Base-by-base conservation (phyloP, 345 rosid genomes). In the Hibiscus tridactylites region DNA sequence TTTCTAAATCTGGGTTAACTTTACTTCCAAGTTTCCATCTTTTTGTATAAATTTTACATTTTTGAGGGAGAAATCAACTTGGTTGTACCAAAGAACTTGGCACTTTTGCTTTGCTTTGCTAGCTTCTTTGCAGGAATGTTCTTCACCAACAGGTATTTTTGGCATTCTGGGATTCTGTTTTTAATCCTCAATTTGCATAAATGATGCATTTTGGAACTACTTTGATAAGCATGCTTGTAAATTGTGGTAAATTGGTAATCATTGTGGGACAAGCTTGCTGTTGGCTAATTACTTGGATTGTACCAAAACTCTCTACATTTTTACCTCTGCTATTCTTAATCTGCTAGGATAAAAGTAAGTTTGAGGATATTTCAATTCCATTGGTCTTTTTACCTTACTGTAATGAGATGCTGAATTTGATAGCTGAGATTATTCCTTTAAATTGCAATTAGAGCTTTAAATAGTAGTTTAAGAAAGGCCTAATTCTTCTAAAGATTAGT, bases 91-190 rank as follows among this genome's bases (percentile, higher is more conserved):
- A 84, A 90, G 78, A 88, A 86, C n/a, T 81, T 73, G 88, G 72
- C 85, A 31, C 33, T 88, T 79, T 71, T 89, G 58, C 87, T 93
- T 72, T 93, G 91, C 73, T 56, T 88, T 73, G 57, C 83, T 44
- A 83, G 96, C 82, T 93, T 93, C 83, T 84, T 84, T 62, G 83
- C 87, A 9, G 98, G 96, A 73, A 81, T 86, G 87, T 75, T 90
- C 84, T 88, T 93, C 96, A 87, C 89, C 47, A 89, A 88, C 77
- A 86, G 96, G 98, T 88, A 71, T 0, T 62, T 74, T 59, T 29
- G 49, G 42, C 42, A 9, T 28, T 26, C 17, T 66, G 77, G 76
- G 75, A 49, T 63, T 63, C 31, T 47, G 26, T 69, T 69, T 33
- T 61, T 37, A 39, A 17, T 5, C 68, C 49, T 37, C 24, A 35